Base-by-base conservation (phyloP, 805 yeast genomes). In the Debaryomyces prosopidis region DNA sequence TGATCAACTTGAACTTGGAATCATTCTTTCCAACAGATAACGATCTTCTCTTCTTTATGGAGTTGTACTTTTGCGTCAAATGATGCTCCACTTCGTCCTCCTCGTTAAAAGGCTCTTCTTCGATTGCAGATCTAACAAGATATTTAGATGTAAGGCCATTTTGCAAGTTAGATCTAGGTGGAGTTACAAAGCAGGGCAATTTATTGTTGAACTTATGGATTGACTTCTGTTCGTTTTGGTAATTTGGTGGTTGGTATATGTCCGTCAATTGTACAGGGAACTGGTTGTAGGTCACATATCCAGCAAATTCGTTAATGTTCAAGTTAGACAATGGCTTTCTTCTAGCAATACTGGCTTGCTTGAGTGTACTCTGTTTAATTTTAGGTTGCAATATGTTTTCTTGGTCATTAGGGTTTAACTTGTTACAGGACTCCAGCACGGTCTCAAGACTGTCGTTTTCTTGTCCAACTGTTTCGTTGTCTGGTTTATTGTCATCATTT, bases 371-470 rank as follows among this genome's bases (percentile, higher is more conserved):
- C 15, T 30, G 37, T 30, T 54, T 52, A n/a, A 46, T 51, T 39
- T 59, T 60, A 8, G 73, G 72, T 51, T 65, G 73, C 47, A 69
- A 57, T 37, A 69, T 60, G 50, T 72, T 72, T 48, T 72, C 77
- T 57, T 72, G 75, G 50, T 72, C 75, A 44, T 59, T 59, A 48
- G 65, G 63, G 46, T 58, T 58, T 19, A 45, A 53, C 34, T 49
- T 54, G 48, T 60, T 62, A 33, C 52, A 43, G 20, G 40, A 43
- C 16, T 41, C 36, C 15, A 30, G 46, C 15, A 39, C 41, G 4
- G 26, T 11, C 5, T 19, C 30, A 3, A 12, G 11, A 7, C 32
- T 12, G 17, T 31, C 23, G 14, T 28, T 40, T 27, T 38, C 41
- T 16, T 38, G 5, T 5, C 97, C 41, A 18, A 11, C 10, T 2